Evolutionary conservation across 108 stramenopile species (phyloP).

Genomic region (Tribonema minus): DNA sequence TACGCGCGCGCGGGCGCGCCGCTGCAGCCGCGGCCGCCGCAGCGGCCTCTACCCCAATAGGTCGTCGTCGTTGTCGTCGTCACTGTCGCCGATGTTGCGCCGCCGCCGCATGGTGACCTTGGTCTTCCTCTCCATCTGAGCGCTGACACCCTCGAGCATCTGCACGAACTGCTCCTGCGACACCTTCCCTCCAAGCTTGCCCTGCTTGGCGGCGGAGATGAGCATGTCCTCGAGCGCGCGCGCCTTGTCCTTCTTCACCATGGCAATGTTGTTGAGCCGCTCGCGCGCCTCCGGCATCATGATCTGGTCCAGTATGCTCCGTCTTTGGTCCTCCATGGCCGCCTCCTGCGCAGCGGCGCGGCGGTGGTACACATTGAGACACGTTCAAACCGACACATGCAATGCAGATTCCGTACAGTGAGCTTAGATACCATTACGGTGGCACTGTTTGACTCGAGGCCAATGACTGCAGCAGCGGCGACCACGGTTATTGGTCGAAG

Average conservation of each 20-base stretch:
- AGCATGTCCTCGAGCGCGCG: slow-evolving; percentile 51
- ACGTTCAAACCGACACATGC: too few species aligned
- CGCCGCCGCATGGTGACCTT: slow-evolving; percentile 52
- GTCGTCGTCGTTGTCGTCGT: slow-evolving; percentile 56
- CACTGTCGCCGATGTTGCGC: slow-evolving; percentile 40
- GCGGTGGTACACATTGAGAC: too few species aligned
- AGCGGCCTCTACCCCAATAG: too few species aligned
- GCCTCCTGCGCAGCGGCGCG: slow-evolving; percentile 1
- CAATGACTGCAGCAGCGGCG: too few species aligned
- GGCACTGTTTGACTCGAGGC: too few species aligned
- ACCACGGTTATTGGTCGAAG: too few species aligned
- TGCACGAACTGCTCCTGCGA: slow-evolving; percentile 50
- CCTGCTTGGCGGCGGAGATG: slow-evolving; percentile 47
- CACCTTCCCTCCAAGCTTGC: slow-evolving; percentile 44
- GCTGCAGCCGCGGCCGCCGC: too few species aligned
- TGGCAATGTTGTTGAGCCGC: slow-evolving; percentile 40
- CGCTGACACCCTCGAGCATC: slow-evolving; percentile 53
- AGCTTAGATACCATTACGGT: too few species aligned
- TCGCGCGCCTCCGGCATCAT: slow-evolving; percentile 35
- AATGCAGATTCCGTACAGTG: too few species aligned
- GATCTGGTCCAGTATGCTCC: slow-evolving; percentile 47
- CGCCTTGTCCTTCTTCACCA: slow-evolving; percentile 53
- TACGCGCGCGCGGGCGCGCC: too few species aligned
- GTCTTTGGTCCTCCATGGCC: slow-evolving; percentile 34
- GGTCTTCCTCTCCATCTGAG: slow-evolving; percentile 49